Evolutionary conservation across 495 filamentous ascomycete genomes (phyloP).

Genomic region (Hyaloscypha variabilis): DNA sequence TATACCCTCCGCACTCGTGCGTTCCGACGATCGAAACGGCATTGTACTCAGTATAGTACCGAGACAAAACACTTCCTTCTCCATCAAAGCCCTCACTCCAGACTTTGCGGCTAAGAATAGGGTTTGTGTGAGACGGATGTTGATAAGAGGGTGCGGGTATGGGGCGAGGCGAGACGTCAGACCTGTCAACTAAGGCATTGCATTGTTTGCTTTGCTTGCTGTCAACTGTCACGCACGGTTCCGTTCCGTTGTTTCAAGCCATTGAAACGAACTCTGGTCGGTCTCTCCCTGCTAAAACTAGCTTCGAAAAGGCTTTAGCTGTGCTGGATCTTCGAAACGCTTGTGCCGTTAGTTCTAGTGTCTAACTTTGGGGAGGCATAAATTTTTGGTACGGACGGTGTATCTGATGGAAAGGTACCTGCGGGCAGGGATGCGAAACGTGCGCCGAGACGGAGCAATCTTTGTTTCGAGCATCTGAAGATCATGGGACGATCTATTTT

Average conservation of each 20-base stretch:
- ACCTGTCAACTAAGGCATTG: not conserved
- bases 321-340: no score
- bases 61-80: not conserved
- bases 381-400: not conserved
- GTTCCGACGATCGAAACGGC: slow-evolving; percentile 1
- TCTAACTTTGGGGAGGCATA: not conserved
- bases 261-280: no score
- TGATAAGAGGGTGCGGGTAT: no score
- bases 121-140: no score
- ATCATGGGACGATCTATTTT: slow-evolving; percentile 13
- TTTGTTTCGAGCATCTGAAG: slow-evolving; percentile 6
- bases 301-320: not conserved
- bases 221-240: slow-evolving; percentile 15
- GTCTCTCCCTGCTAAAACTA: no score
- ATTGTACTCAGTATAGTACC: not conserved
- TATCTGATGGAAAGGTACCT: not conserved
- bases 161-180: no score
- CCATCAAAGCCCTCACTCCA: not conserved
- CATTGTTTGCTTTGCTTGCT: slow-evolving; percentile 10
- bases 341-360: not conserved
- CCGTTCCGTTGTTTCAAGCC: not conserved
- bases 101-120: not conserved
- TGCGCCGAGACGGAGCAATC: not conserved
- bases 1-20: slow-evolving; percentile 1
- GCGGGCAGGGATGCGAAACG: not conserved